Base-by-base conservation (phyloP, 2,329 filamentous ascomycete species). In the Aureobasidium sp. region DNA sequence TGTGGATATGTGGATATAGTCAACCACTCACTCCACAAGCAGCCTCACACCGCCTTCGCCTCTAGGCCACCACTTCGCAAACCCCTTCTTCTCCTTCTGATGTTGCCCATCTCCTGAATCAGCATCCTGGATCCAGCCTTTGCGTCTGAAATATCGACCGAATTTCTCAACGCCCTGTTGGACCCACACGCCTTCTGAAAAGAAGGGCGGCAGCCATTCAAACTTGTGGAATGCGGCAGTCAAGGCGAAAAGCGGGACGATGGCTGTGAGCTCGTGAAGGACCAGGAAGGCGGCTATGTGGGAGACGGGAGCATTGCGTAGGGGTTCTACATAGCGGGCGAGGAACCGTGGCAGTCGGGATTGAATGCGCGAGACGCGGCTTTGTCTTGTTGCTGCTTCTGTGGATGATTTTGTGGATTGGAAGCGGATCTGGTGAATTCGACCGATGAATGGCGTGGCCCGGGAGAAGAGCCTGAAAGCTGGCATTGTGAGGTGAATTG, bases 241-340 rank as follows among this genome's bases (percentile, higher is more conserved):
- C 1, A 97, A 77, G 0, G 80, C 84, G 34, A 94, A 67, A 0
- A 97, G 71, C 0, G 91, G 91, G 1, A 91, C 69, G 10, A 96
- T 72, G 8, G 93, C 91, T 0, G 93, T 97, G 39, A 96, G 67
- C 69, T 98, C 93, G 73, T 98, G 93, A 0, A 98, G 78, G 34
- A 96, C 74, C 10, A 97, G 74, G 68, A 98, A 98, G 0, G 91
- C 84, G 1, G 85, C 81, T 37, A 95, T 76, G 70, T 96, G 89
- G 1, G 88, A 88, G 39, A 90, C 69, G 0, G 93, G 93, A 1
- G 90, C 90, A 53, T 79, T 76, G 54, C 84, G 80, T 3, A 98
- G 79, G 0, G 82, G 81, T 1, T 73, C 70, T 0, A 87, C 84
- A 71, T 90, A 88, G 49, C 74, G 77, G 54, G 80, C 85, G 11